A percentile compares a stretch with the other conserved stretches of the same genome.
Conservation (phyloP, 805 yeast genomes). For the Wickerhamiella azymoides region DNA sequence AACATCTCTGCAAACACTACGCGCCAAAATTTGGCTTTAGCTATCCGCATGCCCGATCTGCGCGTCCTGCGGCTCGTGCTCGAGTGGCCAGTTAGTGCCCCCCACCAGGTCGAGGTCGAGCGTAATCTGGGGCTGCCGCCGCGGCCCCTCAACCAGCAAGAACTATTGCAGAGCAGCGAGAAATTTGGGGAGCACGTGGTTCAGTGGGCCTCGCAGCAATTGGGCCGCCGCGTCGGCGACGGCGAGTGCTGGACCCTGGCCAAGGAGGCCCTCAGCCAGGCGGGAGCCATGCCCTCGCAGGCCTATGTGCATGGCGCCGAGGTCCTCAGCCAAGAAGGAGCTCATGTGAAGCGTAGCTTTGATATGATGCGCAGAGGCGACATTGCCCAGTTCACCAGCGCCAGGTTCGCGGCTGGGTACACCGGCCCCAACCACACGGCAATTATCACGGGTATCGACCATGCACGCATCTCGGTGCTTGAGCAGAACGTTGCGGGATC, state of each 20-base stretch:
- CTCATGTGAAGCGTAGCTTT: slow-evolving; percentile 9
- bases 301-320: slow-evolving; percentile 23
- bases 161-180: slow-evolving; percentile 18
- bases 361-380: slow-evolving; percentile 27
- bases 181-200: slow-evolving; percentile 25
- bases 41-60: slow-evolving; percentile 23
- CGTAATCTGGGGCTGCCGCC: slow-evolving; percentile 31
- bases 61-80: slow-evolving; percentile 22
- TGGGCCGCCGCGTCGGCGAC: slow-evolving; percentile 24
- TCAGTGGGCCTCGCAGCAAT: slow-evolving; percentile 24
- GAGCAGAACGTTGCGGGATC: slow-evolving; percentile 13
- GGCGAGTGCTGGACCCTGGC: slow-evolving; percentile 33
- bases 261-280: slow-evolving; percentile 23
- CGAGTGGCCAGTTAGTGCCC: slow-evolving; percentile 23
- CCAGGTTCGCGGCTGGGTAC: slow-evolving; percentile 22
- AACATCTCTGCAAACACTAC: slow-evolving; percentile 15
- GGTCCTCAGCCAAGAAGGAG: slow-evolving; percentile 15
- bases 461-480: slow-evolving; percentile 15
- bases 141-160: slow-evolving; percentile 20
- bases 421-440: slow-evolving; percentile 27
- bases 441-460: slow-evolving; percentile 21
- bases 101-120: slow-evolving; percentile 28
- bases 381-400: slow-evolving; percentile 24
- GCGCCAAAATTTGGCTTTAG: slow-evolving; percentile 14
- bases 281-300: slow-evolving; percentile 21